Base-by-base conservation (phyloP, 2,329 filamentous ascomycete genomes). In the Aspergillus ochraceoroseus region DNA sequence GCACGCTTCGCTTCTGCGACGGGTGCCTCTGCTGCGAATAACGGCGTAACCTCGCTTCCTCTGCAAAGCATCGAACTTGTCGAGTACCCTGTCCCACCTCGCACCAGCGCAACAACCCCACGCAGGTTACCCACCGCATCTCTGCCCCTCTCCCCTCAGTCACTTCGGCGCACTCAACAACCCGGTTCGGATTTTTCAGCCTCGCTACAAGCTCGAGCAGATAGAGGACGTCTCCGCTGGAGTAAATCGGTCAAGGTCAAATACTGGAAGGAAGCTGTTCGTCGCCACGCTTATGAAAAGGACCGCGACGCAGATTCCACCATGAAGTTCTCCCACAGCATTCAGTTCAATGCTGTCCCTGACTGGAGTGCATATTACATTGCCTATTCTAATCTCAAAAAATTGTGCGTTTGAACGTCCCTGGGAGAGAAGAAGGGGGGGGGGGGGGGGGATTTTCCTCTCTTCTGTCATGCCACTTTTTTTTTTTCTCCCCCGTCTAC, bases 301-400 rank as follows among this genome's bases (percentile, higher is more conserved):
- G 38, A 49, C 29, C 19, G 41, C 3, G 47, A 85, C 55, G 73
- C 82, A 55, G 77, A 74, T 52, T 82, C 85, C 80, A 86, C 87
- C 62, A 98, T 98, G 92, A 96, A 96, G 82, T 98, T 98, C 75
- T 96, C 90, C 12, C 92, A 98, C 66, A 96, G 90, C 69, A 83
- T 98, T 56, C 92, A 98, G 74, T 98, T 98, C 72, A 98, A 98
- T 72, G 89, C 92, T 49, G 92, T 98, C 56, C 92, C 92, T n/a
- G 92, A 98, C 69, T 98, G 92, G 92, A 95, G 87, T 72, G 89
- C 83, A 58, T 82, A 96, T 67, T 98, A 98, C 68, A 94, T 98
- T 61, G 86, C 89, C 46, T 98, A 98, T 69, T 95, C 89, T 71
- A 96, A 95, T 61, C 77, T 98, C 56, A 98, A 98, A 75, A 98